These are phyloP conservation scores for Gastrolobium villosum DNA, from an alignment of 306 rosid species.

Conservation along the genomic window DNA sequence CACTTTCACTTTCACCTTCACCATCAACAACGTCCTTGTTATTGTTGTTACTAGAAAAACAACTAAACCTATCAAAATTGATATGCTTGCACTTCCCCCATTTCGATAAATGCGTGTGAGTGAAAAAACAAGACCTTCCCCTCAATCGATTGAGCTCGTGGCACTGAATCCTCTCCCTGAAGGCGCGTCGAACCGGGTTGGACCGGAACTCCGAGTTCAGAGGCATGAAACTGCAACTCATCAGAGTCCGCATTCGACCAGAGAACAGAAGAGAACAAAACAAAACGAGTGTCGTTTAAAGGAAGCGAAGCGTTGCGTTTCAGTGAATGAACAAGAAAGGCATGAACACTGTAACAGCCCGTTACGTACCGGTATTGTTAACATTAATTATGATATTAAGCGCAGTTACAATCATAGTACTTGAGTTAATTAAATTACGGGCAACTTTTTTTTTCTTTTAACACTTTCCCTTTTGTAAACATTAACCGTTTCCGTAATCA, in stretches of 20 bases:
- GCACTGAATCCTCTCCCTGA: constrained; percentile 59
- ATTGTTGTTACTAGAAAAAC: constrained; percentile 54
- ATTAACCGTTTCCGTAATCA: too few relatives aligned
- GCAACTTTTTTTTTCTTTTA: too few relatives aligned
- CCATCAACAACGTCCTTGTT: constrained; percentile 46
- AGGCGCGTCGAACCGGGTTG: constrained; percentile 58
- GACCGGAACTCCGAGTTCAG: constrained; percentile 69
- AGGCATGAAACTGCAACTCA: constrained; percentile 69
- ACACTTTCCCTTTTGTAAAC: too few relatives aligned
- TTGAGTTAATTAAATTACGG: too few relatives aligned
- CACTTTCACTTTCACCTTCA: constrained; percentile 58
- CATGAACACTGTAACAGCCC: too few relatives aligned
- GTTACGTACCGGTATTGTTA: too few relatives aligned
- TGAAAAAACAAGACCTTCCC: constrained; percentile 59
- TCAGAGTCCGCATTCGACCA: constrained; percentile 72
- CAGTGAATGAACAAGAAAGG: constrained; percentile 39
- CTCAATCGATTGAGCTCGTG: constrained; percentile 53
- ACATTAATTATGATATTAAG: too few relatives aligned
- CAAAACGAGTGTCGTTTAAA: background rate
- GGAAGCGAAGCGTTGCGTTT: constrained; percentile 36
- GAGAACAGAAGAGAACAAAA: background rate
- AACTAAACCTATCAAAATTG: constrained; percentile 52
- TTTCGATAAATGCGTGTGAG: constrained; percentile 42
- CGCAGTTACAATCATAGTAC: too few relatives aligned
- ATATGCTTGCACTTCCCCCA: constrained; percentile 37